Evolutionary conservation across 345 rosid species (phyloP).

Genomic region (Euphorbia pulcherrima): DNA sequence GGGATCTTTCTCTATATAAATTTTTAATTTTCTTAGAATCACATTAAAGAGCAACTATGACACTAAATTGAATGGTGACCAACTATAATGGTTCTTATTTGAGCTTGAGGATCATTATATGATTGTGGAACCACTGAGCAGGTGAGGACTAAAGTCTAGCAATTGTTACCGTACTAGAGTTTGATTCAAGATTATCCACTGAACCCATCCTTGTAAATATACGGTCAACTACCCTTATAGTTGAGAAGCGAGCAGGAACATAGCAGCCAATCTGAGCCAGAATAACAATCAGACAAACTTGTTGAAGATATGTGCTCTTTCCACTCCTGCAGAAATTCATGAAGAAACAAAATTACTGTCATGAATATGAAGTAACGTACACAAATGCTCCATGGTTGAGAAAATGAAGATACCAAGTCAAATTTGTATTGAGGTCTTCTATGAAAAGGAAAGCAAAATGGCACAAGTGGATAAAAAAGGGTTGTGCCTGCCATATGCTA

Average conservation of each 20-base stretch:
- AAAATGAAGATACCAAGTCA: neutral
- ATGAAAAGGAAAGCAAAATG: neutral
- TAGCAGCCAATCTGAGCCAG: slow-evolving; percentile 97
- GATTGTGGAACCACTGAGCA: neutral
- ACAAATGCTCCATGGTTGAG: neutral
- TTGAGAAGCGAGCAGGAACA: slow-evolving; percentile 82
- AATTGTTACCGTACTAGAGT: slow-evolving; percentile 82
- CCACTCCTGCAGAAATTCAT: slow-evolving; percentile 66
- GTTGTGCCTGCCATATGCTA: neutral
- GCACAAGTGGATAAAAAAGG: neutral
- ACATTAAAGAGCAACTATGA: neutral
- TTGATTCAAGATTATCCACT: slow-evolving; percentile 76
- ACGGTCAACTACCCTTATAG: slow-evolving; percentile 79
- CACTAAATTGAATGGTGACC: neutral
- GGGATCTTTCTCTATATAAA: neutral
- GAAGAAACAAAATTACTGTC: neutral
- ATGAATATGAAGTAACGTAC: neutral
- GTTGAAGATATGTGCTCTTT: slow-evolving; percentile 98
- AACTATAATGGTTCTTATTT: neutral
- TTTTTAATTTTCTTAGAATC: neutral
- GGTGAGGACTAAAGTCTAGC: neutral
- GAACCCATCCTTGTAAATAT: slow-evolving; percentile 97
- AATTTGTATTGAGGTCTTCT: neutral
- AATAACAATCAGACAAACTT: slow-evolving; percentile 83
- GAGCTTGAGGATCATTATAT: neutral